Conservation (phyloP, 352 stramenopile genomes). For the Achlya hypogyna region DNA sequence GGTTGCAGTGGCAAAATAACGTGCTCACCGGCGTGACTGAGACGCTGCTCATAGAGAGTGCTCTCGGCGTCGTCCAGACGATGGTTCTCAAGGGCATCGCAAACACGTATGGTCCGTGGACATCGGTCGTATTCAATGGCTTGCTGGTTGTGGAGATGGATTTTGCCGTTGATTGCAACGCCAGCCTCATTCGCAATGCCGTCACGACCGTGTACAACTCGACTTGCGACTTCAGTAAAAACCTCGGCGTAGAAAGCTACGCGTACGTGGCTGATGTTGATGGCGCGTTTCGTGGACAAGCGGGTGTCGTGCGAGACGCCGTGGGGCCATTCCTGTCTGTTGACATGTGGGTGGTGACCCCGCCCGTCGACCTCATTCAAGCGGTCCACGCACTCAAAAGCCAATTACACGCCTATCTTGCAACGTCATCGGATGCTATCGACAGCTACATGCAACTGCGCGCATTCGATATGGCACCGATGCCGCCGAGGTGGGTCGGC, state of each 20-base stretch:
- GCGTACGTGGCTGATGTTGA: background rate
- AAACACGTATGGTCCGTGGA: background rate
- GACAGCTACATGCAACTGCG: background rate
- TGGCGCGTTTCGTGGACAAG: background rate
- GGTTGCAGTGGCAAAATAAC: background rate
- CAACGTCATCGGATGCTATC: no score
- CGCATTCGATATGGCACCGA: background rate
- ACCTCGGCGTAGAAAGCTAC: background rate
- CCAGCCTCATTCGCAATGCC: background rate
- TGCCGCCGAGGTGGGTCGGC: background rate
- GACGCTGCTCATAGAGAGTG: background rate
- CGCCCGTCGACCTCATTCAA: background rate
- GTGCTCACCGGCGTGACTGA: background rate
- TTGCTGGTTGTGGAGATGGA: background rate
- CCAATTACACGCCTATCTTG: background rate
- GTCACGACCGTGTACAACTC: background rate
- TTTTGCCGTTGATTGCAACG: background rate
- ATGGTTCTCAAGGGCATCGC: background rate
- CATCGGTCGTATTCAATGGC: background rate
- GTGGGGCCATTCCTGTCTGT: conserved; percentile 3
- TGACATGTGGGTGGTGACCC: background rate
- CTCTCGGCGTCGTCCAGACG: background rate
- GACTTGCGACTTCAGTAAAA: background rate
- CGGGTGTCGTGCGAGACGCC: background rate
- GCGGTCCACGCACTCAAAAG: background rate